Percentiles rank a stretch among this genome's conserved stretches.
Conservation (phyloP, 345 rosid species). For the Gossypium sturtianum region DNA sequence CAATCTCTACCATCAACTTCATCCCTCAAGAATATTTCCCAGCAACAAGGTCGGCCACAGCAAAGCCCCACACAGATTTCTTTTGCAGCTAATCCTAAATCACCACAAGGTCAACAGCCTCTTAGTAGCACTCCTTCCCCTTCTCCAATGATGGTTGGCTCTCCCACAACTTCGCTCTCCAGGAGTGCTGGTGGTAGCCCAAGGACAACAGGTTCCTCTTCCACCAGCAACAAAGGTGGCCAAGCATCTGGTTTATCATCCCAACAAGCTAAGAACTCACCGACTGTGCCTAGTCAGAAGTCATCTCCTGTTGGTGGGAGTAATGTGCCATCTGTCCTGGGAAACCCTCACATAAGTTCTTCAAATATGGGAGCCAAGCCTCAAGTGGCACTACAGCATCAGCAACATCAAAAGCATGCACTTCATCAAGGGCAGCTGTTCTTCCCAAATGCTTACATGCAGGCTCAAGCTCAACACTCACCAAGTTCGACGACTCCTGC, state of each 20-base stretch:
- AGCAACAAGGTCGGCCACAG: slow-evolving; percentile 62
- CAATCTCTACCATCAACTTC: slow-evolving; percentile 45
- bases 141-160: slow-evolving; percentile 58
- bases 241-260: slow-evolving; percentile 59
- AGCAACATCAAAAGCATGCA: slow-evolving; percentile 37
- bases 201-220: slow-evolving; percentile 54
- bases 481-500: slow-evolving; percentile 30
- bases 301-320: slow-evolving; percentile 63
- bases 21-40: slow-evolving; percentile 50
- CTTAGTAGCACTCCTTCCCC: slow-evolving; percentile 49
- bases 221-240: slow-evolving; percentile 58
- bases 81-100: slow-evolving; percentile 66
- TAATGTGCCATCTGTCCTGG: slow-evolving; percentile 56
- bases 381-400: slow-evolving; percentile 40
- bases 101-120: slow-evolving; percentile 49
- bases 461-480: slow-evolving; percentile 47
- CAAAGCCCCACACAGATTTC: slow-evolving; percentile 71
- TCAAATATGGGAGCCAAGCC: slow-evolving; percentile 48
- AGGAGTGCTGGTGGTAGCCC: slow-evolving; percentile 92
- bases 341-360: slow-evolving; percentile 50
- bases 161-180: slow-evolving; percentile 78
- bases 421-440: slow-evolving; percentile 52
- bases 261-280: slow-evolving; percentile 65
- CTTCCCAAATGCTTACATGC: slow-evolving; percentile 53
- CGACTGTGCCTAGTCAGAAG: slow-evolving; percentile 42